Evolutionary conservation across 2,329 filamentous ascomycete genomes (phyloP).

Genomic region (Venturia oleaginea): DNA sequence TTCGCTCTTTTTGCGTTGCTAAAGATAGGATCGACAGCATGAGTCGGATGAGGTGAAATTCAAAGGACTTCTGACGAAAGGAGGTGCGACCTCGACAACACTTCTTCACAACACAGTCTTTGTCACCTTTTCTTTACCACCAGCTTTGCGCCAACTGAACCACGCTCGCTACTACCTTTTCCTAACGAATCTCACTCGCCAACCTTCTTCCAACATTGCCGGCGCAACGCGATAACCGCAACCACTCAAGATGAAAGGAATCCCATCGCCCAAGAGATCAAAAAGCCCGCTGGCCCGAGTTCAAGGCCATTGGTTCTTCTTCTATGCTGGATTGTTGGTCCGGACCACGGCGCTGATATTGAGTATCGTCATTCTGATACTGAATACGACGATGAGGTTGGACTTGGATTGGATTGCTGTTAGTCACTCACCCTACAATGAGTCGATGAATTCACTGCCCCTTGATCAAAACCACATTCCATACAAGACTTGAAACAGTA

Average conservation of each 20-base stretch:
- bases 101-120: neutral
- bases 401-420: constrained; percentile 1
- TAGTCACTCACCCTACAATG: neutral
- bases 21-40: neutral
- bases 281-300: neutral
- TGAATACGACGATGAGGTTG: constrained; percentile 4
- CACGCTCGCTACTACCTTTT: neutral
- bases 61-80: neutral
- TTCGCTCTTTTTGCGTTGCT: neutral
- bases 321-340: neutral
- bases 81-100: neutral
- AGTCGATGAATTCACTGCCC: too few relatives aligned
- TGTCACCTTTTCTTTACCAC: neutral
- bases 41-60: neutral
- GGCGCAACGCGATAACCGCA: neutral
- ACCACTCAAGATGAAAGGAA: neutral
- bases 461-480: too few relatives aligned
- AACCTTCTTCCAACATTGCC: neutral
- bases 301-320: constrained; percentile 3
- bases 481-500: neutral
- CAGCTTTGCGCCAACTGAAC: neutral
- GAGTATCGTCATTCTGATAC: constrained; percentile 5
- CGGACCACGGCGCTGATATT: neutral
- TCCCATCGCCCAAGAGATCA: neutral
- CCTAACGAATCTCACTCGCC: neutral